Conservation (phyloP, 2,329 filamentous ascomycete genomes). For the Scytalidium lignicola region DNA sequence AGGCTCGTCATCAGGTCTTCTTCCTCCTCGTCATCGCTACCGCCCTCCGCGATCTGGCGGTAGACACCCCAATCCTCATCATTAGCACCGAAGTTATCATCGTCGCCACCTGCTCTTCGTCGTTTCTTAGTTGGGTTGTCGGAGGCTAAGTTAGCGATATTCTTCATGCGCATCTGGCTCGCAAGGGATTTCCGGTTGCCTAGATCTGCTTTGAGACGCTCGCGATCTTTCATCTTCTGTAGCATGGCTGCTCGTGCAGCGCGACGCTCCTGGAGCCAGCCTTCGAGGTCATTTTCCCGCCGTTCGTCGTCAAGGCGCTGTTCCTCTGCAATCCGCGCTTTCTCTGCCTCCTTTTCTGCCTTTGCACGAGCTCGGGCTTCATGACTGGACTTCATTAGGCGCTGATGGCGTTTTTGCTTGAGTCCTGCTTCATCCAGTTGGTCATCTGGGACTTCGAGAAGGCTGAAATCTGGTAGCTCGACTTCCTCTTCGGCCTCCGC, state of each 20-base stretch:
- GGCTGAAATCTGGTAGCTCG: constrained; percentile 78
- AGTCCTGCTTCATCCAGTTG: constrained; percentile 86
- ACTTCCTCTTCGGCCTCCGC: constrained; percentile 72
- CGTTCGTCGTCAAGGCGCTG: constrained; percentile 78
- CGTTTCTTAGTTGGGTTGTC: constrained; percentile 83
- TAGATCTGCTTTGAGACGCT: constrained; percentile 87
- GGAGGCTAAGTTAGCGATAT: constrained; percentile 89
- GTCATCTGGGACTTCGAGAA: constrained; percentile 86
- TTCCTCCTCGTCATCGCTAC: constrained; percentile 86
- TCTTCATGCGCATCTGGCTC: constrained; percentile 97
- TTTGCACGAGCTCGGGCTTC: constrained; percentile 92
- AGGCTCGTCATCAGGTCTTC: constrained; percentile 74
- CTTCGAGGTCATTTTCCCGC: constrained; percentile 76
- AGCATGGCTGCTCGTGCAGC: constrained; percentile 65
- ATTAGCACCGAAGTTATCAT: constrained; percentile 94
- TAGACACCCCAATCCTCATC: constrained; percentile 99
- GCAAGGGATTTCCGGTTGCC: constrained; percentile 96
- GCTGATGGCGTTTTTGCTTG: constrained; percentile 90
- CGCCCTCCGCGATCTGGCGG: constrained; percentile 80
- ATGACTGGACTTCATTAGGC: constrained; percentile 88
- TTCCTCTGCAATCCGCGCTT: constrained; percentile 76
- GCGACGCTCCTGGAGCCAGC: constrained; percentile 80
- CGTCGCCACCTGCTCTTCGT: constrained; percentile 71
- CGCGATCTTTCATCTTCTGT: constrained; percentile 86
- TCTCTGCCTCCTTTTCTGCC: constrained; percentile 90